Evolutionary conservation across 257 asterid species (phyloP), one percentile per base, ranked within the genome.

Genomic region (Solanum dulcamara): DNA sequence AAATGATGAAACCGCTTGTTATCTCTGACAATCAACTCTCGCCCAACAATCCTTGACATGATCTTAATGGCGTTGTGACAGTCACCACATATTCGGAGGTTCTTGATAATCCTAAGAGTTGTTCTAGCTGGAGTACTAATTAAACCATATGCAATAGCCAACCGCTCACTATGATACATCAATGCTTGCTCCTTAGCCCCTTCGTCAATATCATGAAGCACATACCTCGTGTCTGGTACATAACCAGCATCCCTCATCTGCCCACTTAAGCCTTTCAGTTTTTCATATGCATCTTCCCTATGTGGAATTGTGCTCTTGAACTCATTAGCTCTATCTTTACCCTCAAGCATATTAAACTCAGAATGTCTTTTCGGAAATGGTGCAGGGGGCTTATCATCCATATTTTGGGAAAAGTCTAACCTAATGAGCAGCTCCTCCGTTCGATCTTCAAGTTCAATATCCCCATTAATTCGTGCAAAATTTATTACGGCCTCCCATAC

Each of bases 361-460:
- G 81, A 85, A 33, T 59, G 79, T 26, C 84, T 85, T 81, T 85
- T 85, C 72, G 50, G 85, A 33, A 46, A 80, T 40, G 91, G 91
- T 6, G 66, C 57, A 22, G 82, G 87, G 13, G 80, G 86, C 15
- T 80, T 86, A 51, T 84, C 83, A 33, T 64, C 53, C 77, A n/a
- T 42, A 26, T 60, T 68, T 53, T 64, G 83, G 55, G 88, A 79
- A 30, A 87, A 62, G 64, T 87, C 90, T 12, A 88, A 83, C 82
- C 51, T 48, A 67, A 59, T 53, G 50, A 90, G 80, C 38, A 90
- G 51, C 88, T 90, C 91, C 81, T 67, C 89, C 13, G 83, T 81
- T 4, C 24, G 89, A 84, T 90, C 89, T 85, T 90, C 91, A 82
- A 88, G 90, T 72, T 90, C 91, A 24, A 90, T 66, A 46, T 90